These are phyloP conservation scores for Fabrea salina DNA, from an alignment of 169 alveolate genomes.

Conservation along the genomic window DNA sequence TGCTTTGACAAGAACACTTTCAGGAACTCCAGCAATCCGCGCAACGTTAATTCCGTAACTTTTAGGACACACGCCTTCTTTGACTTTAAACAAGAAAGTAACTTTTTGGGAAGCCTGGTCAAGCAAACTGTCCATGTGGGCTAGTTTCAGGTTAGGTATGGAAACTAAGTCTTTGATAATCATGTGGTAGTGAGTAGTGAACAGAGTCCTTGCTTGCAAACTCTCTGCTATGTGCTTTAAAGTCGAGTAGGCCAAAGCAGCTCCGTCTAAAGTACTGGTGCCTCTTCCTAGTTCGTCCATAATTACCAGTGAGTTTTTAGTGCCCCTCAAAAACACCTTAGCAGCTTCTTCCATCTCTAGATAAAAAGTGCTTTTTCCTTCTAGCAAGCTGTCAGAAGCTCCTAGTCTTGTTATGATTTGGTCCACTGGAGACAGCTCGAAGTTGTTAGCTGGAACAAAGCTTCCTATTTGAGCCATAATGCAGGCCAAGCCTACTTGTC, in stretches of 20 bases:
- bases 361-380: slow-evolving; percentile 97
- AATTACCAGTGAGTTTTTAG: slow-evolving; percentile 91
- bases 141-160: slow-evolving; percentile 52
- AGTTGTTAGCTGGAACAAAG: slow-evolving; percentile 92
- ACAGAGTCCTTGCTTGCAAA: slow-evolving; percentile 68
- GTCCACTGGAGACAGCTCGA: slow-evolving; percentile 92
- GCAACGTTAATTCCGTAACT: slow-evolving; percentile 98
- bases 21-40: slow-evolving; percentile 91
- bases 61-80: slow-evolving; percentile 92
- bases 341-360: slow-evolving; percentile 98
- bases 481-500: slow-evolving; percentile 94
- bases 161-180: slow-evolving; percentile 69
- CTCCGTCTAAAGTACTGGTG: slow-evolving; percentile 99
- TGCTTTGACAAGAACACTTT: slow-evolving; percentile 37
- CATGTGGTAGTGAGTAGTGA: slow-evolving; percentile 96
- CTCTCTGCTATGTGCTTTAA: slow-evolving; percentile 82
- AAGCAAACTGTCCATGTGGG: slow-evolving; percentile 86
- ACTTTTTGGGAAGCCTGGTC: slow-evolving; percentile 74
- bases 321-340: slow-evolving; percentile 76
- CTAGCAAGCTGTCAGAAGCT: slow-evolving; percentile 95
- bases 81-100: slow-evolving; percentile 71
- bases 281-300: slow-evolving; percentile 99
- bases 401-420: slow-evolving; percentile 98
- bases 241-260: slow-evolving; percentile 96
- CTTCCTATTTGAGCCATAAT: slow-evolving; percentile 98